A percentile compares a stretch with the other conserved stretches of the same genome.
phyloP scores from a whole-genome alignment of 2,329 filamentous ascomycete genomes.

The Botryotinia convoluta region DNA sequence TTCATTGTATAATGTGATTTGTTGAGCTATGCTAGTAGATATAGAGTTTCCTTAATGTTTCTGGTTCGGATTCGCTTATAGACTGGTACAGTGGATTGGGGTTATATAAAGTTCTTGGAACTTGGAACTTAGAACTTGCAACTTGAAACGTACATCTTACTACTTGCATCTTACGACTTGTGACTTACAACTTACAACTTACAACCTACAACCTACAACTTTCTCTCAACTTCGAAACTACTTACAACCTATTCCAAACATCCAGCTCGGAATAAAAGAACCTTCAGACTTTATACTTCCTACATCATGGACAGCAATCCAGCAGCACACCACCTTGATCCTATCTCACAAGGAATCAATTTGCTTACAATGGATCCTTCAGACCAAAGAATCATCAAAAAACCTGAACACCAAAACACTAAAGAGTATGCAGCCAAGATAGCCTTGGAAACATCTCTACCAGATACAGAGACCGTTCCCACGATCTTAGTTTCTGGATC shows the following conservation, averaged over 20 bases:
- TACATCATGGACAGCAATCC: not conserved
- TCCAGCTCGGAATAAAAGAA: too few relatives aligned
- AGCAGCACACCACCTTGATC: not conserved
- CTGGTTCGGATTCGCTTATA: not conserved
- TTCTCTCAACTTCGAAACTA: not conserved
- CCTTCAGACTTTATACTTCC: rapidly evolving
- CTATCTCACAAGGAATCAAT: not conserved
- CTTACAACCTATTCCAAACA: not conserved
- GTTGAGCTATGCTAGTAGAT: not conserved
- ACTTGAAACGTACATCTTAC: too few relatives aligned
- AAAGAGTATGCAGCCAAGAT: not conserved
- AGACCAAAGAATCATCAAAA: not conserved
- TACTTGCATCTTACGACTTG: too few relatives aligned
- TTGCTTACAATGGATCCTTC: not conserved
- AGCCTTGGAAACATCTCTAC: not conserved
- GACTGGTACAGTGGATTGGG: not conserved
- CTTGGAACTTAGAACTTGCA: too few relatives aligned
- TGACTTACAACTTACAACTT: too few relatives aligned
- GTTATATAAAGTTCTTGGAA: not conserved
- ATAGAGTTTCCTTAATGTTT: rapidly evolving
- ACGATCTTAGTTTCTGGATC: not conserved
- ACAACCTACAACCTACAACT: too few relatives aligned
- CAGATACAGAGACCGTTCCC: not conserved
- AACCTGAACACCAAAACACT: not conserved
- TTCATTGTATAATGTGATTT: not conserved